Conservation (phyloP, 208 protist species). For the Endotrypanum monterogeii region DNA sequence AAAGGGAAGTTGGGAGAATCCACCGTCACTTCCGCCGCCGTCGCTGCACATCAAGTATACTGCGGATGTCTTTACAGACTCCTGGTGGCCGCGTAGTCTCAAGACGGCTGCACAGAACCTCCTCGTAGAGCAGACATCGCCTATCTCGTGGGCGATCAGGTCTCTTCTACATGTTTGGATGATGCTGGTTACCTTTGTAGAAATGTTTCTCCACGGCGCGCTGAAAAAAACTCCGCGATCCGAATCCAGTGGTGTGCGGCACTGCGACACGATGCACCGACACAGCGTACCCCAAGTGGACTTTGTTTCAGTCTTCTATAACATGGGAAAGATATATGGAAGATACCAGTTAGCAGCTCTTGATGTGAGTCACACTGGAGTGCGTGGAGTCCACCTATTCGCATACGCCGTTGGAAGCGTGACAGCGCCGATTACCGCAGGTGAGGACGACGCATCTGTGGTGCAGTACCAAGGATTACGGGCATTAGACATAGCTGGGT, state of each 20-base stretch:
- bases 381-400: slow-evolving; percentile 48
- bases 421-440: not conserved
- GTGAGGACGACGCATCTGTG: not conserved
- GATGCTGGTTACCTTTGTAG: not conserved
- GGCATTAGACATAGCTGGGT: slow-evolving; percentile 53
- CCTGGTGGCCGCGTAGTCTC: slow-evolving; percentile 27
- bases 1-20: not conserved
- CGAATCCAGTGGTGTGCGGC: not conserved
- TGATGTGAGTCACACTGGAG: slow-evolving; percentile 50
- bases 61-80: slow-evolving; percentile 21
- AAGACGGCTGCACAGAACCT: slow-evolving; percentile 18
- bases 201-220: slow-evolving; percentile 9
- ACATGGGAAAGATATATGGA: slow-evolving; percentile 23
- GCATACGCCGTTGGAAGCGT: slow-evolving; percentile 33
- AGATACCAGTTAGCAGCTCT: slow-evolving; percentile 31
- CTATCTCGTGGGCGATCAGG: not conserved
- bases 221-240: not conserved
- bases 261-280: not conserved
- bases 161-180: slow-evolving; percentile 16
- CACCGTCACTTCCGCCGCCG: slow-evolving; percentile 4
- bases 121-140: slow-evolving; percentile 2
- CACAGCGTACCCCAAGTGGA: slow-evolving; percentile 1
- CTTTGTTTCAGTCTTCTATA: slow-evolving; percentile 16
- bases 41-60: slow-evolving; percentile 30
- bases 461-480: slow-evolving; percentile 6